Base-by-base conservation (phyloP, 1,139 yeast genomes). In the Taphrina deformans region DNA sequence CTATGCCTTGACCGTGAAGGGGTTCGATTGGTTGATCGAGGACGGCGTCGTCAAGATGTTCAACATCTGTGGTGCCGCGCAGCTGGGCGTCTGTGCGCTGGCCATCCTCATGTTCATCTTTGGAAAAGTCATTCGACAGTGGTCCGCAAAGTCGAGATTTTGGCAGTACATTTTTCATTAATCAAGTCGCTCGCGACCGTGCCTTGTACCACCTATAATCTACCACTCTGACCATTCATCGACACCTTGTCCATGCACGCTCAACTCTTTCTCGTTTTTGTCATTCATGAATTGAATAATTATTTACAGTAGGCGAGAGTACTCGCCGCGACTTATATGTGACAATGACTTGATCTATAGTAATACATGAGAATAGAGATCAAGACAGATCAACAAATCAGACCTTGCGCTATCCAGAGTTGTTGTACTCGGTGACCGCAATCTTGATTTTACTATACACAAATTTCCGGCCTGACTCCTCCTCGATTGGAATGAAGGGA, bases 401-500 rank as follows among this genome's bases (percentile, higher is more conserved):
- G 33, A 6, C 33, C 10, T 7, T 3, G 18, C 41, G 16, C 31
- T 14, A 51, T 51, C 55, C 44, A 29, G 58, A 38, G 41, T 31
- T 55, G 35, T 65, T 65, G 41, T 61, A 65, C 38, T 65, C 66
- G 12, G 48, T 50, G 21, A 65, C 98, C 0, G 97, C 97, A 67
- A 87, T 77, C 4, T 87, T 88, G 71, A 93, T 89, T 72, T 83
- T 84, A 69, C 80, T 82, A 78, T 90, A 91, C 69, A 93, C 76
- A 75, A 83, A 87, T 67, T 80, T 79, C 70, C 93, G 80, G 67
- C 86, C 85, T 6, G 82, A 77, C 53, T 80, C 79, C 67, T 89
- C 96, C 0, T 89, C 85, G 46, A 92, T 80, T 0, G 97, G 96
- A 62, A 93, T 83, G 74, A 93, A 91, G 44, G 86, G 85, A 0